A percentile compares a stretch with the other conserved stretches of the same genome.
Conservation (phyloP, 192 early-diverging fungal genomes). For the Coemansia erecta region DNA sequence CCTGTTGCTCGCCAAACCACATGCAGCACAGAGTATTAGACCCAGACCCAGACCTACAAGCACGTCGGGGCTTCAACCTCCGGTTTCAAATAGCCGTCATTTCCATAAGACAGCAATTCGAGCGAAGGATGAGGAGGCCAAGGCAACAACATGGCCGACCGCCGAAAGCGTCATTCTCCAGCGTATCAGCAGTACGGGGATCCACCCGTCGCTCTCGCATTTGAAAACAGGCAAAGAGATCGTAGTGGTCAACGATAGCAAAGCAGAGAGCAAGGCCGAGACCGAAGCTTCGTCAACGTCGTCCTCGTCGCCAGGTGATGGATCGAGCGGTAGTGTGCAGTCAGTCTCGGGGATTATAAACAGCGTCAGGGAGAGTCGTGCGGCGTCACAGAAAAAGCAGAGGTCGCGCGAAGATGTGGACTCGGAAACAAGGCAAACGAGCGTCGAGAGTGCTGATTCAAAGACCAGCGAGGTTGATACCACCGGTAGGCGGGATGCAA, state of each 20-base stretch:
- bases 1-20: not conserved
- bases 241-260: not conserved
- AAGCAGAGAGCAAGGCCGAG: not conserved
- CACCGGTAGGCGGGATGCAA: not conserved
- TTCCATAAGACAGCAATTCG: not conserved
- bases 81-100: not conserved
- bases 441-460: not conserved
- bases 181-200: conserved; percentile 34
- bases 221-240: conserved; percentile 14
- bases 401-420: not conserved
- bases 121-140: not conserved
- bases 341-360: conserved; percentile 42
- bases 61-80: not conserved
- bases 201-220: conserved; percentile 12
- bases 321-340: not conserved
- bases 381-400: conserved; percentile 12
- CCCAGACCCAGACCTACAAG: not conserved
- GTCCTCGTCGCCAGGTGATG: not conserved
- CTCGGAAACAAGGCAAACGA: not conserved
- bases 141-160: conserved; percentile 22
- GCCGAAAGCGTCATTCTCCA: conserved; percentile 51
- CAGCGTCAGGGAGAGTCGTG: conserved; percentile 31
- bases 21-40: not conserved
- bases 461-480: not conserved
- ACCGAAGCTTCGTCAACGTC: not conserved